Base-by-base conservation (phyloP, 164 flowering plant species). In the Chimonanthus salicifolius region DNA sequence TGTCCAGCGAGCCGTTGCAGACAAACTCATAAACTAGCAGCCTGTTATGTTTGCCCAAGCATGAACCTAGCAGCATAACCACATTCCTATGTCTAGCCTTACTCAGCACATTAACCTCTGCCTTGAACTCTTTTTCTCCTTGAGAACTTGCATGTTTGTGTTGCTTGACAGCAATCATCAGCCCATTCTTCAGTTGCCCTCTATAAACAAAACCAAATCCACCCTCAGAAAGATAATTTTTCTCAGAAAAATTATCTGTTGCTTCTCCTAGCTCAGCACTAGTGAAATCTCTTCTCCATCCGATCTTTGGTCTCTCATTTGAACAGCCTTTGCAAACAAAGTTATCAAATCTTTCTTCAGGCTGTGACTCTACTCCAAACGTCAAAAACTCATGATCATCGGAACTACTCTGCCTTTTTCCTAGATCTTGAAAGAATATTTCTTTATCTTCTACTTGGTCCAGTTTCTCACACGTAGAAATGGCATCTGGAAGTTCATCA, bases 1-100 rank as follows among this genome's bases (percentile, higher is more conserved):
- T 77, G 74, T 88, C 90, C 21, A 88, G 75, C 58, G 90, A 88
- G 13, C 90, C 87, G 75, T 87, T 79, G 84, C 90, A 88, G 71
- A 86, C 85, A 46, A 72, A 88, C 68, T 88, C 92, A 58, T 86
- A 88, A 45, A 87, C 88, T 6, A 86, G 89, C 73, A 86, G 81
- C 78, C 89, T 78, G 45, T 80, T 83, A 71, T 62, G 85, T 82
- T 85, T 81, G 72, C 87, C 87, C 4, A 85, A 78, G 72, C 90
- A 88, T 45, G 89, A 82, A 47, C 92, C 92, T 21, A 88, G 63
- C 48, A 88, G 75, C 89, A 84, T 86, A 70, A 88, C 88, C 71
- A 88, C 74, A 79, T 88, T 87, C 72, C 75, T 77, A 71, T 88
- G 86, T 78, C 87, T 81, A 2, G 84, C 89, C 69, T 70, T 87